Conservation (phyloP, 768 basidiomycete species). For the Amanita brunnescens region DNA sequence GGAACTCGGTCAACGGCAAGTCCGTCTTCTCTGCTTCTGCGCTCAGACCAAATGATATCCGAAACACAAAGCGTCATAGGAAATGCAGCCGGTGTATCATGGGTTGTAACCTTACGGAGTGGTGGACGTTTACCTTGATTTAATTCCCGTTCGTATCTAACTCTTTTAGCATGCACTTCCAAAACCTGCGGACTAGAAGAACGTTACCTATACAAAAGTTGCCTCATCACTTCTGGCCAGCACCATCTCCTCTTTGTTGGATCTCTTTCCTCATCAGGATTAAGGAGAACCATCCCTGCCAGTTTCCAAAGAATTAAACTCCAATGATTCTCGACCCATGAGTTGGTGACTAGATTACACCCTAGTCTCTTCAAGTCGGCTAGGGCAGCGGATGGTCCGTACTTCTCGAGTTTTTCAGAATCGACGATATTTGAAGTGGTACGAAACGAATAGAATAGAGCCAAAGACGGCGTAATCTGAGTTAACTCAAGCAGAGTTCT, state of each 20-base stretch:
- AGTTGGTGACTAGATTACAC: slow-evolving; percentile 58
- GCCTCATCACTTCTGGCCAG: slow-evolving; percentile 73
- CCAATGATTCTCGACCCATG: slow-evolving; percentile 95
- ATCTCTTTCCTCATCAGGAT: slow-evolving; percentile 50
- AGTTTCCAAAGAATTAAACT: slow-evolving; percentile 88
- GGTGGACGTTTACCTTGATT: slow-evolving; percentile 73
- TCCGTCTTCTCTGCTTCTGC: slow-evolving; percentile 28
- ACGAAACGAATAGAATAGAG: slow-evolving; percentile 54
- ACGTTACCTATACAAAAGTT: slow-evolving; percentile 76
- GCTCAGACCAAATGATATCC: slow-evolving; percentile 48
- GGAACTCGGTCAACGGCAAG: slow-evolving; percentile 32
- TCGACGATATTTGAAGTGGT: slow-evolving; percentile 19
- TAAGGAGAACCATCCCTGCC: slow-evolving; percentile 71
- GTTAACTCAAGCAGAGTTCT: slow-evolving; percentile 45
- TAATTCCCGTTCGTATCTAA: slow-evolving; percentile 83
- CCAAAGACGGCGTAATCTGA: slow-evolving; percentile 46
- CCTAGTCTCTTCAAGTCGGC: slow-evolving; percentile 45
- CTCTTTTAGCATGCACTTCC: background rate
- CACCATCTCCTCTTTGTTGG: slow-evolving; percentile 57
- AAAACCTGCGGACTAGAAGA: background rate
- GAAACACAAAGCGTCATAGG: slow-evolving; percentile 87
- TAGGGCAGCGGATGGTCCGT: slow-evolving; percentile 49
- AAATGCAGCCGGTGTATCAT: slow-evolving; percentile 67
- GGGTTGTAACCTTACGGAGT: slow-evolving; percentile 72
- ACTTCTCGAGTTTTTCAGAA: slow-evolving; percentile 11